Base-by-base conservation (phyloP, 148 eudicot genomes). In the Diospyros lotus region DNA sequence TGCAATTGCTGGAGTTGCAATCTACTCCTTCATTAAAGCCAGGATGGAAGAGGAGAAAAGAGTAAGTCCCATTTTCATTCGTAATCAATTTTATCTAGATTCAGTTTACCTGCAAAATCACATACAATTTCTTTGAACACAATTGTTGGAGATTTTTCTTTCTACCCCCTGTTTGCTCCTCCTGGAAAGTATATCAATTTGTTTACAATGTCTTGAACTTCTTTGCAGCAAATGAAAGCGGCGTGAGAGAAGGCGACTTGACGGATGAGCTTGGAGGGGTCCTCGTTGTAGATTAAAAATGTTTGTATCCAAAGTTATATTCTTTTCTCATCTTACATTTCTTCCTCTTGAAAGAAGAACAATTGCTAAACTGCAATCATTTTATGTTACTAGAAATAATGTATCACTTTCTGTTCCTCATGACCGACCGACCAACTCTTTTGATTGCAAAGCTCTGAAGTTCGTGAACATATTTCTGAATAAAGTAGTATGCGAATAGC, bases 1-100 rank as follows among this genome's bases (percentile, higher is more conserved):
- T 80, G 99, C 99, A 50, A 95, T 95, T 84, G 97, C 94, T 79
- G 99, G 99, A 76, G 99, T 95, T 64, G 99, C 99, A 70, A 73
- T 78, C 28, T 95, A 95, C 84, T 95, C 99, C 39, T 74, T 84
- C 88, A 90, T 95, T 65, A 95, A 95, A 91, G 99, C 97, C 87
- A 87, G 84, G 85, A 84, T 90, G n/a, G 99, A 95, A 82, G 97
- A 95, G 82, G 97, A 93, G 82, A 95, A 95, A 89, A 87, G 97
- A 67, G 99, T 95, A 77, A 86, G 97, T 60, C 40, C 51, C 14
- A 4, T 4, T 9, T 9, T 54, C 11, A 42, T 17, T 69, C 2
- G 43, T 45, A 7, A 53, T 28, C 44, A 68, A 69, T 64, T 39
- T 64, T n/a, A 40, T 55, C 28, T 44, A 4, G 39, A 41, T 41